phyloP scores from a whole-genome alignment of 192 early-diverging fungal genomes.

The Thamnidium elegans region DNA sequence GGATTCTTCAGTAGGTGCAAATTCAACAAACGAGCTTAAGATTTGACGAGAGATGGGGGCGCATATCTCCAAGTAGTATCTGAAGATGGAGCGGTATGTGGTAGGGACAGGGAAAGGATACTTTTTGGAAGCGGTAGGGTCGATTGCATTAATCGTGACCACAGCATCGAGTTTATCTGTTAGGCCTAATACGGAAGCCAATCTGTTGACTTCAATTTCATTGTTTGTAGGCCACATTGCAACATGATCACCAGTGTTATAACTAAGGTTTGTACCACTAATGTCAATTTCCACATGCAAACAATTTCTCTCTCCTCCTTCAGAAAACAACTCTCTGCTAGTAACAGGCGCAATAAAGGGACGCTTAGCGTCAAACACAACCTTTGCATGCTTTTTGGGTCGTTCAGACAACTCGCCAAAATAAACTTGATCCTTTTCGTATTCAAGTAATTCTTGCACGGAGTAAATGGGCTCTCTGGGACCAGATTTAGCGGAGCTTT shows the following conservation, averaged over 20 bases:
- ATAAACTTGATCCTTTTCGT: constrained; percentile 40
- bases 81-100: constrained; percentile 81
- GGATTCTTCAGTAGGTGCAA: constrained; percentile 53
- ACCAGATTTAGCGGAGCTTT: constrained; percentile 20
- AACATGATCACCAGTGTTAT: constrained; percentile 93
- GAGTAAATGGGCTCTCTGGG: constrained; percentile 45
- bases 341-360: constrained; percentile 76
- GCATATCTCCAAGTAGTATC: constrained; percentile 89
- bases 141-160: constrained; percentile 67
- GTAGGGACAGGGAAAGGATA: constrained; percentile 87
- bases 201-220: constrained; percentile 65
- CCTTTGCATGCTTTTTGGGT: constrained; percentile 37
- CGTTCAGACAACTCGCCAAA: constrained; percentile 49
- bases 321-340: constrained; percentile 69
- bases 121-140: constrained; percentile 77
- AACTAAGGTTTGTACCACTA: constrained; percentile 74
- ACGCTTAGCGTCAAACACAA: constrained; percentile 80
- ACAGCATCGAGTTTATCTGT: constrained; percentile 65
- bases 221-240: constrained; percentile 89
- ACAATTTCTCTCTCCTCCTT: constrained; percentile 69
- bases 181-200: constrained; percentile 63
- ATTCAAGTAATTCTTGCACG: constrained; percentile 40
- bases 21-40: constrained; percentile 62
- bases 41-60: constrained; percentile 68
- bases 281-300: constrained; percentile 93